phyloP scores from a whole-genome alignment of 495 filamentous ascomycete species.

The Talaromyces stipitatus region DNA sequence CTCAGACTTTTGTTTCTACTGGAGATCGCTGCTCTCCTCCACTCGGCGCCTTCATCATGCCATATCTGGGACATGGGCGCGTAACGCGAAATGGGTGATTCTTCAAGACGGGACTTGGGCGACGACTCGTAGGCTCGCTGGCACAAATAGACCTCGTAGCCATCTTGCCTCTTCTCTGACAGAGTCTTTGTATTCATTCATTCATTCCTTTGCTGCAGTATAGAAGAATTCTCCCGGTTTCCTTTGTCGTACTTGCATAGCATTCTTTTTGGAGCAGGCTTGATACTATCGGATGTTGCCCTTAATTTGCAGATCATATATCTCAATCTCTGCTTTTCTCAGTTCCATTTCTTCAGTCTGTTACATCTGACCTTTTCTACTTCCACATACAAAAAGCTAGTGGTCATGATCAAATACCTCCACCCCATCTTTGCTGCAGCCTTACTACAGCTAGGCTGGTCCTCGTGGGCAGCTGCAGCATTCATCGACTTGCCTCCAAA shows the following conservation, averaged over 20 bases:
- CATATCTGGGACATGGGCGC: constrained; percentile 6
- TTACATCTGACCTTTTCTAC: not conserved
- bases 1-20: not conserved
- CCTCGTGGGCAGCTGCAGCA: constrained; percentile 2
- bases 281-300: not conserved
- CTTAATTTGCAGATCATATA: not conserved
- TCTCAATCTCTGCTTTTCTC: not conserved
- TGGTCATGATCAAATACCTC: constrained; percentile 1
- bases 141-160: not conserved
- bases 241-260: constrained; percentile 1
- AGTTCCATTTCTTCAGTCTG: not conserved
- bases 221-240: not conserved
- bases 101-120: not conserved
- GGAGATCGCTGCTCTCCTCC: not conserved
- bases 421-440: not conserved
- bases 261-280: not conserved
- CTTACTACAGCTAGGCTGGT: constrained; percentile 2
- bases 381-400: not conserved
- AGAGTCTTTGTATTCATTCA: not conserved
- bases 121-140: not conserved
- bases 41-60: not conserved
- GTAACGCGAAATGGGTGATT: not conserved
- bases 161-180: not conserved
- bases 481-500: not conserved
- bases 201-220: not conserved